A percentile compares a stretch with the other conserved stretches of the same genome.
These are phyloP conservation scores for Wakefieldia striispora DNA, from an alignment of 768 basidiomycete species.

Conservation along the genomic window DNA sequence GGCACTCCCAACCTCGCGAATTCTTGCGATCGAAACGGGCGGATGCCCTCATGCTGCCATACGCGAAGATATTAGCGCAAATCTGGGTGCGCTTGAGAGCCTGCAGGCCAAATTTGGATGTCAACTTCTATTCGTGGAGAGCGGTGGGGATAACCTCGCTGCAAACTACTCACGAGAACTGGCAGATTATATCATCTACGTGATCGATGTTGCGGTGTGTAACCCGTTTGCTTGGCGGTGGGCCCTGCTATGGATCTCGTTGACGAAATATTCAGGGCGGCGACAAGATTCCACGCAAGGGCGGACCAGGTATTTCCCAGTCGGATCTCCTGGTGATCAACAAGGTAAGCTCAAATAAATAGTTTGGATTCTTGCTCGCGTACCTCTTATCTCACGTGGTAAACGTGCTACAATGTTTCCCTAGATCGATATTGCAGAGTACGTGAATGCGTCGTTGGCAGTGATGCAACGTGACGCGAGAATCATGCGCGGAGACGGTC, in stretches of 20 bases:
- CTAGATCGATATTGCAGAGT: conserved; percentile 89
- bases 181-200: conserved; percentile 96
- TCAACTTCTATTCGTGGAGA: conserved; percentile 92
- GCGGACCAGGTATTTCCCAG: conserved; percentile 95
- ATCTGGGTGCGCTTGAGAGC: conserved; percentile 92
- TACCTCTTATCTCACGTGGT: background rate
- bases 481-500: conserved; percentile 91
- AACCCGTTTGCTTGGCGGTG: background rate
- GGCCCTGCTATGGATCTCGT: background rate
- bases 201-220: conserved; percentile 80
- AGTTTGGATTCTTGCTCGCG: background rate
- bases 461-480: conserved; percentile 95
- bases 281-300: conserved; percentile 98
- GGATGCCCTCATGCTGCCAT: conserved; percentile 99
- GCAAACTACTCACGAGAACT: conserved; percentile 96
- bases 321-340: conserved; percentile 94
- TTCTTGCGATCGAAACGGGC: conserved; percentile 95
- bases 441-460: conserved; percentile 89
- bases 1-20: conserved; percentile 80
- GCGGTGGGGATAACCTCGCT: conserved; percentile 95
- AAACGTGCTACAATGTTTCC: background rate
- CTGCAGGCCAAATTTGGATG: conserved; percentile 89
- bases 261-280: conserved; percentile 64
- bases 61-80: conserved; percentile 96
- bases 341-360: conserved; percentile 54